Percentiles rank a stretch among this genome's conserved stretches.
Evolutionary conservation across 176 grass and related monocot genomes (phyloP).

Genomic region (Aechmea fasciata): DNA sequence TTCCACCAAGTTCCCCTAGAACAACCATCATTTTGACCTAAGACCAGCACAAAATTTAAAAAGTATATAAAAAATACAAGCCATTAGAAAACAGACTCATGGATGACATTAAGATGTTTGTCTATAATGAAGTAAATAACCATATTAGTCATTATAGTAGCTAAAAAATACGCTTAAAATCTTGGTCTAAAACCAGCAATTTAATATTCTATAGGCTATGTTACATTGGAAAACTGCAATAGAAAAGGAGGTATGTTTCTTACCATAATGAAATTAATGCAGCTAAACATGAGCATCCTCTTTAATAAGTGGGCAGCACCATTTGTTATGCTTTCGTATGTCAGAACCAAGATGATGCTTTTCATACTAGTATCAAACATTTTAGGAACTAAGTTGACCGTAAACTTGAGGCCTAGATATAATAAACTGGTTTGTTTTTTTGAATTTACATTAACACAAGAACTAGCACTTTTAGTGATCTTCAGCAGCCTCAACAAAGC

Average conservation of each 20-base stretch:
- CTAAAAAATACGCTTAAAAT: too few species aligned
- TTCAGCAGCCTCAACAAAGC: too few species aligned
- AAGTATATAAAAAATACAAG: not conserved
- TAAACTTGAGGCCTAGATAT: too few species aligned
- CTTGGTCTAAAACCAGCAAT: too few species aligned
- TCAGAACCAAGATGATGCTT: too few species aligned
- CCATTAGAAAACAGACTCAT: constrained; percentile 1
- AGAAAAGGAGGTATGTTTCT: not conserved
- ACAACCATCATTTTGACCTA: constrained; percentile 99
- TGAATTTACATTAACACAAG: too few species aligned
- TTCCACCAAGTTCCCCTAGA: constrained; percentile 94
- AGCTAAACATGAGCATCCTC: not conserved
- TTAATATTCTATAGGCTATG: too few species aligned
- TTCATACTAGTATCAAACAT: too few species aligned
- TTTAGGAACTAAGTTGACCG: too few species aligned
- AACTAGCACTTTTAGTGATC: too few species aligned
- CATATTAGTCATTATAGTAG: not conserved
- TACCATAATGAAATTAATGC: not conserved
- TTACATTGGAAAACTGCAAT: not conserved
- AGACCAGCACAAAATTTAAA: constrained; percentile 20
- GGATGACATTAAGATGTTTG: not conserved
- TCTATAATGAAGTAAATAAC: not conserved
- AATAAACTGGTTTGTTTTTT: too few species aligned
- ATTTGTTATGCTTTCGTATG: too few species aligned
- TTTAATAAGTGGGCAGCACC: not conserved